Evolutionary conservation across 495 filamentous ascomycete species (phyloP).

Genomic region (Podospora bellae-mahoneyi): DNA sequence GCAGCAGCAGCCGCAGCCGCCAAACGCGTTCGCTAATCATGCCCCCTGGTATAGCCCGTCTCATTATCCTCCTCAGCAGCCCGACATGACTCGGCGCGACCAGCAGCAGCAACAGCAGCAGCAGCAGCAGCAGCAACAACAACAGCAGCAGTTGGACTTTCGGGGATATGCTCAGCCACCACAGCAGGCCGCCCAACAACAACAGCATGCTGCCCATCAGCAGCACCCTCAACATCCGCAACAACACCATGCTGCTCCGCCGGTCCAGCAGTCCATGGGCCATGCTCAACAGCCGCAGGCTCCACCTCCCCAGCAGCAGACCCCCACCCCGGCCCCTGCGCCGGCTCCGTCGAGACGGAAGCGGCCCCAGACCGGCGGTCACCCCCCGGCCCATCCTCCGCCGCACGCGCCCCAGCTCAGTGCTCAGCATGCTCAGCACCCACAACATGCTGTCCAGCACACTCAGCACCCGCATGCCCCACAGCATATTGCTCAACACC

Average conservation of each 20-base stretch:
- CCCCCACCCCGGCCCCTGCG: constrained; percentile 40
- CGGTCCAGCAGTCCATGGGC: constrained; percentile 39
- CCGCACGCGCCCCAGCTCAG: constrained; percentile 22
- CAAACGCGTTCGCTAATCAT: constrained; percentile 35
- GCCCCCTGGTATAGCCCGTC: constrained; percentile 31
- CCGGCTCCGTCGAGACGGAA: constrained; percentile 29
- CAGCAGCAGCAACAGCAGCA: constrained; percentile 9
- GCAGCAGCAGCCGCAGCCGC: constrained; percentile 24
- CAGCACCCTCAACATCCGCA: constrained; percentile 34
- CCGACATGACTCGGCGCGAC: constrained; percentile 12
- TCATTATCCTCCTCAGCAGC: constrained; percentile 30
- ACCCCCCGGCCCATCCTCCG: constrained; percentile 22
- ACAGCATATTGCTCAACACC: constrained; percentile 26
- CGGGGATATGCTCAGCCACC: constrained; percentile 30
- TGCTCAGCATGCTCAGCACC: constrained; percentile 20
- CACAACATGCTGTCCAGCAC: constrained; percentile 25
- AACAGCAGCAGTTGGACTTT: constrained; percentile 23
- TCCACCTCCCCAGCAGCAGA: constrained; percentile 38
- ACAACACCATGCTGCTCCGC: constrained; percentile 24
- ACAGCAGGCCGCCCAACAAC: constrained; percentile 32
- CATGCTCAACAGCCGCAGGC: constrained; percentile 37
- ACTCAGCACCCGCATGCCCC: constrained; percentile 19
- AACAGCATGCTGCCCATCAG: constrained; percentile 6
- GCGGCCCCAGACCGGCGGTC: constrained; percentile 30
- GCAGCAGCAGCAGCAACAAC: background rate